These are phyloP conservation scores for Taphrina flavorubra DNA, from an alignment of 1,139 yeast species.

Conservation along the genomic window DNA sequence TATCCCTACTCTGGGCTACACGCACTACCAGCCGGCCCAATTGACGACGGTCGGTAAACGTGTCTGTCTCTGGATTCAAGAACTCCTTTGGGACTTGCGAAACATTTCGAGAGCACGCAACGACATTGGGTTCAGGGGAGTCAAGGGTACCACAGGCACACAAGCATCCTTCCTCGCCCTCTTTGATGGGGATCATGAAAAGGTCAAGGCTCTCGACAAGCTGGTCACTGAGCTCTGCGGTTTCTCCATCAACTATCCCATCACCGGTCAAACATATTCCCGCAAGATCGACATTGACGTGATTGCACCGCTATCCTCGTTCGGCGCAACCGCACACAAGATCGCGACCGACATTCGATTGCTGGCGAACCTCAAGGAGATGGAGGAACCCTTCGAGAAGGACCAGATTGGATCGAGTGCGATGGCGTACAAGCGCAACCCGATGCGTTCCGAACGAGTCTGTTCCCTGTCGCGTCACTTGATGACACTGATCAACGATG, in stretches of 20 bases:
- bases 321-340: constrained; percentile 97
- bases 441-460: constrained; percentile 99
- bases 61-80: constrained; percentile 97
- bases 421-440: constrained; percentile 99
- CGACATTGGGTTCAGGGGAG: constrained; percentile 96
- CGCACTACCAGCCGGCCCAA: constrained; percentile 99
- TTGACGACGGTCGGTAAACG: constrained; percentile 98
- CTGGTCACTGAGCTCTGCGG: constrained; percentile 92
- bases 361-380: constrained; percentile 93
- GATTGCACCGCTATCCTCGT: constrained; percentile 86
- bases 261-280: constrained; percentile 97
- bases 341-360: constrained; percentile 96
- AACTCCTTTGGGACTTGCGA: constrained; percentile 95
- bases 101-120: constrained; percentile 95
- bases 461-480: constrained; percentile 95
- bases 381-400: constrained; percentile 98
- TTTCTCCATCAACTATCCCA: constrained; percentile 92
- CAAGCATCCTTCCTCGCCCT: constrained; percentile 94
- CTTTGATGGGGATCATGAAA: constrained; percentile 95
- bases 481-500: constrained; percentile 88
- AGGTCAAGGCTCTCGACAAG: constrained; percentile 80
- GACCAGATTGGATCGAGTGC: constrained; percentile 98
- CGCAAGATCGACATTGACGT: constrained; percentile 97
- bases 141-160: constrained; percentile 99
- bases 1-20: constrained; percentile 97